phyloP scores from a whole-genome alignment of 1,139 yeast species.

The Fermentozyma sake region DNA sequence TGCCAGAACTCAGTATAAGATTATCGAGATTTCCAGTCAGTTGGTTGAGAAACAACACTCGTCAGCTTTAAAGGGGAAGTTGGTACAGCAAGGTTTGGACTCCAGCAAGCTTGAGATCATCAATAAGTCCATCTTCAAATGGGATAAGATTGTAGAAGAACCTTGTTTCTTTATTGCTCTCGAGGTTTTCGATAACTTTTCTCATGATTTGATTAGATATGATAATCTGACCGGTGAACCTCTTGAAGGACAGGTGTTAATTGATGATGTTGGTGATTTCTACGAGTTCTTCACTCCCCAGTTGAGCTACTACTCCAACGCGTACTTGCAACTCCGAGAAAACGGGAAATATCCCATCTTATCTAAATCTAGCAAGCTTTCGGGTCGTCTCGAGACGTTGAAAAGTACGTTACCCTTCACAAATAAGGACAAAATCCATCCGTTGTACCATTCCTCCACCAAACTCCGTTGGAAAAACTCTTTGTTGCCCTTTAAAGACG shows the following conservation, averaged over 20 bases:
- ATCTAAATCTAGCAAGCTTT: slow-evolving; percentile 15
- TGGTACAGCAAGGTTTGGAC: slow-evolving; percentile 38
- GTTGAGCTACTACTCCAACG: slow-evolving; percentile 56
- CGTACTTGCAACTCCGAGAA: slow-evolving; percentile 53
- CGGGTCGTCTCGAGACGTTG: slow-evolving; percentile 19
- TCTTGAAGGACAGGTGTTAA: slow-evolving; percentile 71
- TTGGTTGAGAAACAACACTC: slow-evolving; percentile 60
- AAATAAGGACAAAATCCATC: slow-evolving; percentile 34
- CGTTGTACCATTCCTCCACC: slow-evolving; percentile 33
- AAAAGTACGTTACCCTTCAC: slow-evolving; percentile 31
- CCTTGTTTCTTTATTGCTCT: slow-evolving; percentile 79
- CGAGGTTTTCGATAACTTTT: slow-evolving; percentile 81
- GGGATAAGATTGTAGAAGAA: slow-evolving; percentile 60
- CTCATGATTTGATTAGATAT: slow-evolving; percentile 78
- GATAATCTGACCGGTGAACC: slow-evolving; percentile 68
- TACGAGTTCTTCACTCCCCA: slow-evolving; percentile 70
- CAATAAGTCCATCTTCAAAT: slow-evolving; percentile 72
- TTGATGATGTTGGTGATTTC: slow-evolving; percentile 73
- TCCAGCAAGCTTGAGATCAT: slow-evolving; percentile 54
- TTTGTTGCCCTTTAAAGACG: slow-evolving; percentile 57
- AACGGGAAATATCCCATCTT: slow-evolving; percentile 36
- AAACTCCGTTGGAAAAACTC: slow-evolving; percentile 30
- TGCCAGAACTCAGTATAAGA: slow-evolving; percentile 59
- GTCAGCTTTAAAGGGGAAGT: slow-evolving; percentile 33
- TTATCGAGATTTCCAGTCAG: slow-evolving; percentile 71